Percentiles rank a stretch among this genome's conserved stretches.
phyloP scores from a whole-genome alignment of 106 monocot species.

The Dendrobium catenatum region DNA sequence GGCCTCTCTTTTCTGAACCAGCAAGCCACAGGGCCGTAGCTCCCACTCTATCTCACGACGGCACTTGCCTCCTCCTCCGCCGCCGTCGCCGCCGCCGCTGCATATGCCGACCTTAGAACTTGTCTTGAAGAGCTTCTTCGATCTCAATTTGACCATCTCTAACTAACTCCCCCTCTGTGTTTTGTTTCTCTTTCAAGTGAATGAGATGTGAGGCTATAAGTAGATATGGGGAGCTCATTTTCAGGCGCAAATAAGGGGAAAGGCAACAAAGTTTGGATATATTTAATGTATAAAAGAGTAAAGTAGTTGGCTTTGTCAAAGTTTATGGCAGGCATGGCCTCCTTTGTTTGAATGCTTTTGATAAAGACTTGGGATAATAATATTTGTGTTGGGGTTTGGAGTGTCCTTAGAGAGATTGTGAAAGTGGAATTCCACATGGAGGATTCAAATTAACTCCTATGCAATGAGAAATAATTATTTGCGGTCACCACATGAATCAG shows the following conservation, averaged over 20 bases:
- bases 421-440: no score
- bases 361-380: neutral
- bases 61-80: neutral
- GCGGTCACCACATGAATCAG: no score
- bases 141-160: conserved; percentile 38
- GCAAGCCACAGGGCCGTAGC: conserved; percentile 65
- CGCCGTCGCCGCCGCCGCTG: neutral
- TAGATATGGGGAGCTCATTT: neutral
- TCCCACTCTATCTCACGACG: conserved; percentile 50
- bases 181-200: neutral
- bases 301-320: neutral
- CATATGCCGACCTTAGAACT: conserved; percentile 14
- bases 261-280: neutral
- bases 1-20: conserved; percentile 57
- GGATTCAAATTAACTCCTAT: no score
- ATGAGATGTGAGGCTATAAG: neutral
- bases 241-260: neutral
- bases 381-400: neutral
- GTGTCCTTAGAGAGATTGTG: no score
- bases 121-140: conserved; percentile 35
- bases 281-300: neutral
- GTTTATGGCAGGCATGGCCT: neutral
- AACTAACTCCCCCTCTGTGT: neutral
- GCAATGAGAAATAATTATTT: no score
- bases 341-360: neutral